Base-by-base conservation (phyloP, 129 eudicot genomes). In the Apium graveolens region DNA sequence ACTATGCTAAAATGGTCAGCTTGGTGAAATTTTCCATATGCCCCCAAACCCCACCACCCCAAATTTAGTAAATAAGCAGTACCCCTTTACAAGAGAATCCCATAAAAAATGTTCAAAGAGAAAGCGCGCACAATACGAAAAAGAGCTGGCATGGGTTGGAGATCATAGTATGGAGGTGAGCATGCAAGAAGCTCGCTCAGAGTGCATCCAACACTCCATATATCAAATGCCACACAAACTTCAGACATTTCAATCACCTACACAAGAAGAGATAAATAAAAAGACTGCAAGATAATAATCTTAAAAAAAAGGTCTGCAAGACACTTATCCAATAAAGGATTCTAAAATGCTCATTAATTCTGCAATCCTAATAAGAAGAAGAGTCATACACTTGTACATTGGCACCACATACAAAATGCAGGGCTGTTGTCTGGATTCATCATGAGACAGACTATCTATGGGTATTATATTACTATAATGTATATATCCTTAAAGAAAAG, bases 191-290 rank as follows among this genome's bases (percentile, higher is more conserved):
- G 93, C 81, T 96, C 99, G 77, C 92, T 96, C 73, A 96, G 97
- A 75, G 99, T 96, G 86, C 99, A 96, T 27, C 99, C 99, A 74
- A 96, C 99, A 87, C 99, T 96, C 99, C 99, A 96, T 76, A 96
- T 92, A 85, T 96, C 99, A 82, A 97, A 96, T 80, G 99, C 99
- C 60, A 96, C 97, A 85, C 97, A 96, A 84, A 96, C 99, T 81
- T 97, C 99, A 6, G 99, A 96, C 99, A 96, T 92, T 84, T 92
- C 97, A 82, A 96, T 96, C 46, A 96, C 99, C 99, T 96, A 77
- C 78, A 89, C 74, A n/a, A n/a, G n/a, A 41, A 26, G 21, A 24
- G 26, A 13, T 39, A 51, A 37, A 62, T 24, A 46, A 76, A 42
- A 9, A 21, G 75, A 79, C n/a, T n/a, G n/a, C n/a, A n/a, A n/a